Conservation (phyloP, 495 filamentous ascomycete species). For the Penicillium longicatenatum region DNA sequence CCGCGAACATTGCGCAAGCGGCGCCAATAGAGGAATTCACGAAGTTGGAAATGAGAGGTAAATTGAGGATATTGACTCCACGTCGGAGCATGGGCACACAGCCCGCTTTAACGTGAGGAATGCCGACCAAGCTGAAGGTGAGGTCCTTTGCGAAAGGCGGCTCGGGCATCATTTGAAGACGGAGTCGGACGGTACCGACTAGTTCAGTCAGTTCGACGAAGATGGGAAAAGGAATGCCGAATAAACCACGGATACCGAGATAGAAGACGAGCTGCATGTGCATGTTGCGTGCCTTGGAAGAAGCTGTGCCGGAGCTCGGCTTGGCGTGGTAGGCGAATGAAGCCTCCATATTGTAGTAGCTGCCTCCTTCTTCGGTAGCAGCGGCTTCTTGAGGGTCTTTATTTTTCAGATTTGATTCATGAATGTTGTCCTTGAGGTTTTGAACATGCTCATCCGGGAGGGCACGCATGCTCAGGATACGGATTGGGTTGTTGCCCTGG, state of each 20-base stretch:
- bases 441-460: conserved; percentile 80
- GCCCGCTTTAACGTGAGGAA: conserved; percentile 86
- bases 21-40: conserved; percentile 94
- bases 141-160: conserved; percentile 89
- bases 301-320: conserved; percentile 66
- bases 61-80: conserved; percentile 87
- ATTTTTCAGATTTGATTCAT: conserved; percentile 72
- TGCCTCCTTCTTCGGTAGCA: conserved; percentile 87
- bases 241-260: conserved; percentile 68
- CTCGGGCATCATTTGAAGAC: conserved; percentile 83
- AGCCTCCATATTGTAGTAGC: conserved; percentile 93
- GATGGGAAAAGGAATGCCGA: conserved; percentile 86
- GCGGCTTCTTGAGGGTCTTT: conserved; percentile 87
- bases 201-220: conserved; percentile 85
- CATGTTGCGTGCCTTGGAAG: conserved; percentile 87
- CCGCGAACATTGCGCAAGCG: conserved; percentile 86
- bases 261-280: conserved; percentile 97
- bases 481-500: conserved; percentile 85
- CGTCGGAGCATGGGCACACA: conserved; percentile 88
- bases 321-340: conserved; percentile 91
- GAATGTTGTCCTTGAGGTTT: conserved; percentile 77
- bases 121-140: conserved; percentile 90
- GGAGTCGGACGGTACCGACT: conserved; percentile 81
- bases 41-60: conserved; percentile 93
- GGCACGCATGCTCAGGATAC: conserved; percentile 86